These are phyloP conservation scores for Trypanosoma caninum DNA, from an alignment of 208 protist genomes.

Conservation along the genomic window DNA sequence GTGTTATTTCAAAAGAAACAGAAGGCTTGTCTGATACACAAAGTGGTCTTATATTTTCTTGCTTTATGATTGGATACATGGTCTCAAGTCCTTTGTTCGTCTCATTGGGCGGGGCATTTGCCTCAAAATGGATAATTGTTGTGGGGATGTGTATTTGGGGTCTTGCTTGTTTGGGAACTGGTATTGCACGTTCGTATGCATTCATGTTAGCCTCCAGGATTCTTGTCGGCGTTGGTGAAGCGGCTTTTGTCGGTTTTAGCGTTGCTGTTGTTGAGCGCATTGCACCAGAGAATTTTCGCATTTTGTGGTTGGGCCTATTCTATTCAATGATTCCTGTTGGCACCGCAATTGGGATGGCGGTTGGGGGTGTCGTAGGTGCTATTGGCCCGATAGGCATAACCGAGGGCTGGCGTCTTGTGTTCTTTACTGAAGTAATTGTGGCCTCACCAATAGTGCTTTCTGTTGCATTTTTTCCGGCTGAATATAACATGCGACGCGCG, in stretches of 20 bases:
- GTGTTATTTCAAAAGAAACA: conserved; percentile 9
- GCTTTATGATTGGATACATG: conserved; percentile 85
- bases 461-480: conserved; percentile 35
- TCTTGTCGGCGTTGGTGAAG: conserved; percentile 77
- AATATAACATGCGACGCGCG: conserved; percentile 25
- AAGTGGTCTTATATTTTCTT: conserved; percentile 58
- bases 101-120: conserved; percentile 30
- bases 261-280: conserved; percentile 83
- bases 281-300: conserved; percentile 51
- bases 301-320: conserved; percentile 79
- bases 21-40: conserved; percentile 38
- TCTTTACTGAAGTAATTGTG: conserved; percentile 45
- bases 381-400: conserved; percentile 10
- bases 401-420: conserved; percentile 50
- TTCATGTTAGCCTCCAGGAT: conserved; percentile 47
- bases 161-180: conserved; percentile 40
- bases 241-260: conserved; percentile 74
- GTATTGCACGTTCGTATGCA: conserved; percentile 42
- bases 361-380: conserved; percentile 50
- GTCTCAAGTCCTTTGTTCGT: conserved; percentile 64
- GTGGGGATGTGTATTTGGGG: conserved; percentile 64
- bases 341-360: conserved; percentile 68
- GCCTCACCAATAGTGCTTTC: conserved; percentile 39
- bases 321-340: conserved; percentile 87
- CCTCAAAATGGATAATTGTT: conserved; percentile 42